A percentile compares a stretch with the other conserved stretches of the same genome.
Conservation (phyloP, 2,329 filamentous ascomycete genomes). For the Sarocladium oryzae region DNA sequence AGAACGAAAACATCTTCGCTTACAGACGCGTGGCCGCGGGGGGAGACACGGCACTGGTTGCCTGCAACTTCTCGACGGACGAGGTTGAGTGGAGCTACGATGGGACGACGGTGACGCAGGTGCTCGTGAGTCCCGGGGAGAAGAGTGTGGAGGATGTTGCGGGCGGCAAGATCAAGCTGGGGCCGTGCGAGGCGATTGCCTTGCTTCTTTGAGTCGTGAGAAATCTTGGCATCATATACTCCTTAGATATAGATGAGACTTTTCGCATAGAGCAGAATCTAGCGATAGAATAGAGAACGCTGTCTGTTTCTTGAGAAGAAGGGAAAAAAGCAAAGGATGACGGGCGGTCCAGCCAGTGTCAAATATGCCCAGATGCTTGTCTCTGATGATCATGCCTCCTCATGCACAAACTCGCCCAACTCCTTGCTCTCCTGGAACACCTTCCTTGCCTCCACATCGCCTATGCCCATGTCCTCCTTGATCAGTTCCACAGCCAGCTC, state of each 20-base stretch:
- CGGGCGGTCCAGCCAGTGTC: too few species aligned
- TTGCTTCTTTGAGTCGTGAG: conserved; percentile 21
- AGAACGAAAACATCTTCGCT: conserved; percentile 29
- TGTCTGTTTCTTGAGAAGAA: too few species aligned
- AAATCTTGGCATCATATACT: conserved; percentile 15
- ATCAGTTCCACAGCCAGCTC: conserved; percentile 55
- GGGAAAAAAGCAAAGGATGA: too few species aligned
- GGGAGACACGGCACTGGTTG: conserved; percentile 27
- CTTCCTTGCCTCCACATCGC: conserved; percentile 34
- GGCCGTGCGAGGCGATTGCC: conserved; percentile 30
- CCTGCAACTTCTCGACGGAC: conserved; percentile 32
- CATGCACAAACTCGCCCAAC: conserved; percentile 62
- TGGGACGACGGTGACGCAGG: conserved; percentile 22
- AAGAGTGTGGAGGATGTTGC: conserved; percentile 22
- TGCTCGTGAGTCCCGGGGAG: conserved; percentile 27
- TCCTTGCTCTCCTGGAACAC: conserved; percentile 62
- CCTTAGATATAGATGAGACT: conserved; percentile 12
- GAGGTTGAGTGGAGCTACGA: conserved; percentile 24
- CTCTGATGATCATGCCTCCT: conserved; percentile 40
- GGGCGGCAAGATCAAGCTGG: conserved; percentile 22
- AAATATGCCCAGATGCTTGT: not conserved
- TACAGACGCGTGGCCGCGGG: conserved; percentile 27
- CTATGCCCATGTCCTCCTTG: conserved; percentile 47
- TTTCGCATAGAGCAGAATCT: too few species aligned
- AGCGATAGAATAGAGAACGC: too few species aligned